Conservation (phyloP, 441 rosid species). For the Lepidium campestre region DNA sequence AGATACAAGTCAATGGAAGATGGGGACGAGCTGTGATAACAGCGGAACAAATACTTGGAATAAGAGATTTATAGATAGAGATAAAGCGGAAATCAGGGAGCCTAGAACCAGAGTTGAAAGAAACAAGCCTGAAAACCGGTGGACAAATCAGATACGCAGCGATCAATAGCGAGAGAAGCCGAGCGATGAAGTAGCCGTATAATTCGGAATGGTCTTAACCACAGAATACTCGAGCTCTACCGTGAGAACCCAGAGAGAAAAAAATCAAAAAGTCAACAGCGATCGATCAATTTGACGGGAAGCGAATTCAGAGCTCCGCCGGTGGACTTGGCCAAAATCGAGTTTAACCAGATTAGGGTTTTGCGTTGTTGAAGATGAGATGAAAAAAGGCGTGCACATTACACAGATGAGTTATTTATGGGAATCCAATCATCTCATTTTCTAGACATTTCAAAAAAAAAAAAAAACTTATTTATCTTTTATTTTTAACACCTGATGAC, state of each 20-base stretch:
- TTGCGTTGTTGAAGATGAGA: background rate
- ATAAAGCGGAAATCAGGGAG: background rate
- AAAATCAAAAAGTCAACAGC: background rate
- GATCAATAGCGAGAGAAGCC: background rate
- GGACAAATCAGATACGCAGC: background rate
- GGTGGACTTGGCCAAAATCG: background rate
- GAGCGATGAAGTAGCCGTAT: background rate
- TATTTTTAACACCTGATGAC: too few species aligned
- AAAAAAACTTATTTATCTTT: too few species aligned
- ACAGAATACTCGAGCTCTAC: background rate
- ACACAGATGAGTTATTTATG: background rate
- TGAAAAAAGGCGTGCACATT: background rate
- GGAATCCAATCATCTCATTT: background rate
- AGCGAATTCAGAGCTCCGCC: slow-evolving; percentile 2
- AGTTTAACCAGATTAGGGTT: slow-evolving; percentile 14
- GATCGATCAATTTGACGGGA: slow-evolving; percentile 3
- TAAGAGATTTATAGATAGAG: slow-evolving; percentile 8
- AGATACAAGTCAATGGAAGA: slow-evolving; percentile 3
- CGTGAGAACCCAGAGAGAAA: background rate
- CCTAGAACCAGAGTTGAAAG: slow-evolving; percentile 18
- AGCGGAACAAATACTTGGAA: slow-evolving; percentile 14
- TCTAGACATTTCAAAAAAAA: background rate
- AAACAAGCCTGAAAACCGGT: slow-evolving; percentile 24
- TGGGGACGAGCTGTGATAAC: slow-evolving; percentile 18
- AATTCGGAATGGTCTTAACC: background rate